Base-by-base conservation (phyloP, 108 stramenopile genomes). In the Nitzschia sp. region DNA sequence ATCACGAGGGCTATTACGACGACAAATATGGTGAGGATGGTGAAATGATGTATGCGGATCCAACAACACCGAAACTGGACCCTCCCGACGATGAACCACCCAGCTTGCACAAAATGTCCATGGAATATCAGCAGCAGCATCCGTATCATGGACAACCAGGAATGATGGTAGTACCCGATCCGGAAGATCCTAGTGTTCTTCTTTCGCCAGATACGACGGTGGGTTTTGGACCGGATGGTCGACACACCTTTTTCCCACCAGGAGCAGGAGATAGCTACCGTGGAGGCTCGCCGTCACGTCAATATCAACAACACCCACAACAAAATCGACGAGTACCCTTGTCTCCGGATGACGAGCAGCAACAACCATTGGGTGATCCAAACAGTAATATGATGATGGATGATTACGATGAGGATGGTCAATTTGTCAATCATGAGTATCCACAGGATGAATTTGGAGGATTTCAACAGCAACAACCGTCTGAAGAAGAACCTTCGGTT, bases 1-100 rank as follows among this genome's bases (percentile, higher is more conserved):
- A n/a, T n/a, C n/a, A n/a, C n/a, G n/a, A n/a, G n/a, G n/a, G n/a
- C n/a, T n/a, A n/a, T n/a, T n/a, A n/a, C n/a, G n/a, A n/a, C n/a
- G n/a, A n/a, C n/a, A n/a, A n/a, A n/a, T n/a, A n/a, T n/a, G n/a
- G n/a, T 30, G 56, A 54, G 11, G 61, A 35, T 45, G 72, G 62
- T 18, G 70, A 61, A 61, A 32, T 38, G n/a, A 46, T 66, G 1
- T 55, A 66, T 51, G 54, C 42, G 18, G 36, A 35, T 11, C 33
- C 49, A 6, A 29, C 27, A 38, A 34, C 31, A n/a, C 33, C 46
- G 31, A 33, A 62, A 9, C 46, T 76, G 56, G 79, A 80, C 58
- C 83, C 83, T 46, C 83, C 83, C 17, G 82, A 83, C 31, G 82
- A 83, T 59, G 78, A 83, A 45, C 82, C 82, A 9, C 82, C 82